phyloP scores from a whole-genome alignment of 2,329 filamentous ascomycete species.

The Fusarium anthophilum region DNA sequence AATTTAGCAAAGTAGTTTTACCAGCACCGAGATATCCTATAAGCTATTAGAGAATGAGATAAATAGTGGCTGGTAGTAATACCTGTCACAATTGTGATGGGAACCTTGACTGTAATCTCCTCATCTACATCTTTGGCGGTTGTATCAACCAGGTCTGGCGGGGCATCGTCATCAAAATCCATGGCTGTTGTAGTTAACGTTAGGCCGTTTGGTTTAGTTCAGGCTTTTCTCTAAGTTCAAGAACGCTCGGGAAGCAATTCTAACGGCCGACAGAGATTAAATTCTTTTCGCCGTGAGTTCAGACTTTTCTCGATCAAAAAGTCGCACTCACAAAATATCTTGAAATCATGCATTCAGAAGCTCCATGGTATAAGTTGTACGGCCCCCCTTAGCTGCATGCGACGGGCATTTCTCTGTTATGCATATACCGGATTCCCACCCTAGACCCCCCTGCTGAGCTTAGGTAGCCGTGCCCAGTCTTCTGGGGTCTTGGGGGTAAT shows the following conservation, averaged over 20 bases:
- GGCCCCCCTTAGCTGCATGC: conserved; percentile 36
- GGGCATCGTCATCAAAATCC: conserved; percentile 73
- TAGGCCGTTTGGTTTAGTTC: not conserved
- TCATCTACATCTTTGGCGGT: conserved; percentile 50
- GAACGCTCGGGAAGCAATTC: not conserved
- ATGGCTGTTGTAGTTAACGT: conserved; percentile 51
- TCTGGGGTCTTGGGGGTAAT: not conserved
- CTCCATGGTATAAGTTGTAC: conserved; percentile 23
- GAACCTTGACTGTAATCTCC: conserved; percentile 72
- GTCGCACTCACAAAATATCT: not conserved
- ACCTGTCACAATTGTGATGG: conserved; percentile 87
- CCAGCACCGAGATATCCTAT: conserved; percentile 92
- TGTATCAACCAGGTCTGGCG: conserved; percentile 70
- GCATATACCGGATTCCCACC: conserved; percentile 34
- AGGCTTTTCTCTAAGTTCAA: not conserved
- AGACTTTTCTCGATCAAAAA: not conserved
- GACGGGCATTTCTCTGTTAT: conserved; percentile 10
- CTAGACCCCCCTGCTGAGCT: not conserved
- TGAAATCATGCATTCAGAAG: not conserved
- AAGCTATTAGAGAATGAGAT: not conserved
- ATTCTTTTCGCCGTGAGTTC: not conserved
- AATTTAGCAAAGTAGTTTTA: conserved; percentile 95
- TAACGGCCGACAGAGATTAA: not conserved
- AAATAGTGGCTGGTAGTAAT: conserved; percentile 17
- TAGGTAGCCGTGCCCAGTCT: conserved; percentile 11